Evolutionary conservation across 2,329 filamentous ascomycete genomes (phyloP).

Genomic region (Pseudogymnoascus sp.): DNA sequence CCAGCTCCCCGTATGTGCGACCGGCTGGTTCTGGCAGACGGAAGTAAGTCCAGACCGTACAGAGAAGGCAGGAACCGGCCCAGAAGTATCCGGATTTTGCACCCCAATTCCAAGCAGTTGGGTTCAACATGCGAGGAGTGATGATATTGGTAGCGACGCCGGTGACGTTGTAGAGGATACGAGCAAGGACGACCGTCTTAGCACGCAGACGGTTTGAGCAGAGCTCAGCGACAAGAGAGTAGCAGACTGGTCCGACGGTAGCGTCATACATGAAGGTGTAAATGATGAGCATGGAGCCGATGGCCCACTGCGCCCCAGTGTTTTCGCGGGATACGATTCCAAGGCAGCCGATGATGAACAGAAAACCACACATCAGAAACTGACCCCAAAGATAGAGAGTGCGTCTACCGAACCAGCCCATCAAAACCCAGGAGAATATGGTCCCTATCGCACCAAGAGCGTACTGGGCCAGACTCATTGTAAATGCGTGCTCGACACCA

Average conservation of each 20-base stretch:
- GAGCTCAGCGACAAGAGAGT: slow-evolving; percentile 79
- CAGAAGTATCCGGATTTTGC: slow-evolving; percentile 35
- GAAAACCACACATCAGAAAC: slow-evolving; percentile 64
- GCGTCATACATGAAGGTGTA: slow-evolving; percentile 82
- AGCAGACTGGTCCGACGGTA: slow-evolving; percentile 83
- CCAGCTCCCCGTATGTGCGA: slow-evolving; percentile 75
- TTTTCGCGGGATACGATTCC: slow-evolving; percentile 34
- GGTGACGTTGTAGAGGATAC: slow-evolving; percentile 65
- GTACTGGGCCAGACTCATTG: slow-evolving; percentile 46
- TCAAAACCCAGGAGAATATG: slow-evolving; percentile 46
- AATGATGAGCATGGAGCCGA: slow-evolving; percentile 61
- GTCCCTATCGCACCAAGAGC: slow-evolving; percentile 47
- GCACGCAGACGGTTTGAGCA: slow-evolving; percentile 77
- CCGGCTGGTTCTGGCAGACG: slow-evolving; percentile 58
- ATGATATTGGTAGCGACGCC: slow-evolving; percentile 75
- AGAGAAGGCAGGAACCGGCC: slow-evolving; percentile 32
- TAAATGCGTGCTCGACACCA: slow-evolving; percentile 40
- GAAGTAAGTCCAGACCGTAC: slow-evolving; percentile 32
- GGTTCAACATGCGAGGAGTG: slow-evolving; percentile 91
- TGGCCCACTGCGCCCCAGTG: slow-evolving; percentile 37
- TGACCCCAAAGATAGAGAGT: slow-evolving; percentile 42
- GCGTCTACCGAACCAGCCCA: slow-evolving; percentile 38
- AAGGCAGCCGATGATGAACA: slow-evolving; percentile 73
- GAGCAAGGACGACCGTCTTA: slow-evolving; percentile 83
- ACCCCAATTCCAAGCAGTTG: slow-evolving; percentile 77